These are phyloP conservation scores for Acanthamoeba royreba DNA, from an alignment of 208 protist species.

Conservation along the genomic window DNA sequence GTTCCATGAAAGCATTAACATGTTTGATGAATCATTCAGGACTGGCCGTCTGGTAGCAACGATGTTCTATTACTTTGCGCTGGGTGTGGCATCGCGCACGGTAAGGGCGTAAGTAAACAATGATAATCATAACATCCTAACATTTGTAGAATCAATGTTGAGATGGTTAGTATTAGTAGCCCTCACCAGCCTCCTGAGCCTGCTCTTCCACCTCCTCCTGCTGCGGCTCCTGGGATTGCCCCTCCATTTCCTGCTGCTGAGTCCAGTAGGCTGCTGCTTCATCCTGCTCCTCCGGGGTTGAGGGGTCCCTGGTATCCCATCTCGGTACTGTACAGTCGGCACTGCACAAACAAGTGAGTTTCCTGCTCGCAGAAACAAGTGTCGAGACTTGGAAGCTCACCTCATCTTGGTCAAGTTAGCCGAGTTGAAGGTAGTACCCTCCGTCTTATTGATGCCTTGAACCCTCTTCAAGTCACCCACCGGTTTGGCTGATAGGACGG, in stretches of 20 bases:
- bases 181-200: background rate
- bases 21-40: background rate
- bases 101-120: background rate
- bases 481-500: background rate
- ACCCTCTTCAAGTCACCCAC: background rate
- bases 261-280: background rate
- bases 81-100: slow-evolving; percentile 68
- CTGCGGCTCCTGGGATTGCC: background rate
- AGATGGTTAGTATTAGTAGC: background rate
- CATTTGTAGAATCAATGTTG: background rate
- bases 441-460: background rate
- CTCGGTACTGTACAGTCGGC: background rate
- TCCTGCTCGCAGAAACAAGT: too few relatives aligned
- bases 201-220: background rate
- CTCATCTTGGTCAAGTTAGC: background rate
- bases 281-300: background rate
- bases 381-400: background rate
- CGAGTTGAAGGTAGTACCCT: background rate
- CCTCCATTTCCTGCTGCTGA: background rate
- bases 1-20: too few relatives aligned
- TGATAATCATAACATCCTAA: background rate
- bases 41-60: slow-evolving; percentile 72
- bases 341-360: background rate
- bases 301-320: background rate
- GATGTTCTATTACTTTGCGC: slow-evolving; percentile 80